phyloP scores from a whole-genome alignment of 306 rosid genomes.

The Vachellia pachyceras region DNA sequence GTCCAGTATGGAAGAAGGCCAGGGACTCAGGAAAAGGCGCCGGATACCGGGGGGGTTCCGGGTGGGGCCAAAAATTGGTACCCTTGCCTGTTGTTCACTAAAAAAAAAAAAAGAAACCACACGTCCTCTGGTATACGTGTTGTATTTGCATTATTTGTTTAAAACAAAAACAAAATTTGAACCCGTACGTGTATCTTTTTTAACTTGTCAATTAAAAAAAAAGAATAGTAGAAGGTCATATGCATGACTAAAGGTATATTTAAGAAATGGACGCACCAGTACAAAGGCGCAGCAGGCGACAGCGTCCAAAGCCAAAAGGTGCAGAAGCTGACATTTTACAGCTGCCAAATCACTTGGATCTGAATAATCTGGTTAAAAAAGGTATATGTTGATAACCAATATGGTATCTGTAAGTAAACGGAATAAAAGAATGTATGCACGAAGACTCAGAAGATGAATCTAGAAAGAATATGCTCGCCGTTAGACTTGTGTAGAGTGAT shows the following conservation, averaged over 20 bases:
- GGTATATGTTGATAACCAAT: neutral
- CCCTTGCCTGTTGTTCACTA: no score
- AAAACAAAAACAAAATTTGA: neutral
- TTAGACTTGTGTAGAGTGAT: no score
- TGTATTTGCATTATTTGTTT: neutral
- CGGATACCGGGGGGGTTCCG: no score
- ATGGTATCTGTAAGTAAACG: neutral
- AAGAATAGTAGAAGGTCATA: no score
- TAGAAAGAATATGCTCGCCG: neutral
- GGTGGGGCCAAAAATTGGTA: no score
- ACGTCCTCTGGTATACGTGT: neutral
- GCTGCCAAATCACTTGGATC: conserved; percentile 21
- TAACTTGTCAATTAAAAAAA: neutral
- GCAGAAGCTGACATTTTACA: neutral
- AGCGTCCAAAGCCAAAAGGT: neutral
- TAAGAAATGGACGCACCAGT: neutral
- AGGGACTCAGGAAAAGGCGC: no score
- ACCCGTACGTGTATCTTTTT: neutral
- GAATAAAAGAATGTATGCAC: neutral
- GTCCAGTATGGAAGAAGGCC: no score
- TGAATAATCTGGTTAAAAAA: neutral
- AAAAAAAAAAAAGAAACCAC: neutral
- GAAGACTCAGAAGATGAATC: neutral
- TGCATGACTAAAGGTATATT: neutral
- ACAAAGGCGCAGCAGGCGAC: conserved; percentile 11